These are phyloP conservation scores for Candida insectorum DNA, from an alignment of 805 yeast species.

Conservation along the genomic window DNA sequence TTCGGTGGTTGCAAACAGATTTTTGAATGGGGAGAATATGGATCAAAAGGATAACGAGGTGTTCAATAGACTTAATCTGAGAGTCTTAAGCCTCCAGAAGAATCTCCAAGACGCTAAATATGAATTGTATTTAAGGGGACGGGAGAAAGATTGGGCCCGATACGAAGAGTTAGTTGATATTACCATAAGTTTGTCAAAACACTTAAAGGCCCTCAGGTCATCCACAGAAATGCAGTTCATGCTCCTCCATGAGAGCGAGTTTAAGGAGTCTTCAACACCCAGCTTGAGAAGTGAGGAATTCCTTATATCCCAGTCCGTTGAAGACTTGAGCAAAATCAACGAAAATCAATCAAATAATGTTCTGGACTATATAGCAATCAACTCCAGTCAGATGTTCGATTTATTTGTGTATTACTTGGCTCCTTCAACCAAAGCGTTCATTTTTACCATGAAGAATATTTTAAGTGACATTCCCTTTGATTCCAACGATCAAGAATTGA, in stretches of 20 bases:
- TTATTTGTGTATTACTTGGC: conserved; percentile 66
- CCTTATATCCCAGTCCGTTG: conserved; percentile 24
- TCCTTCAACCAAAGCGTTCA: conserved; percentile 67
- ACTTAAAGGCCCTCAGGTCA: conserved; percentile 63
- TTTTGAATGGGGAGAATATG: conserved; percentile 47
- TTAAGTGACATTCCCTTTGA: conserved; percentile 59
- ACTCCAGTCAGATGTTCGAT: conserved; percentile 52
- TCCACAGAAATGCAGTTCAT: conserved; percentile 68
- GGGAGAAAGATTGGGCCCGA: conserved; percentile 48
- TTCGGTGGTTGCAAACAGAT: conserved; percentile 43
- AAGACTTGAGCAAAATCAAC: conserved; percentile 24
- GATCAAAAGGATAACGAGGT: conserved; percentile 36
- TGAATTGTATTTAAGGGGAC: conserved; percentile 55
- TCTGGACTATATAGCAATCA: conserved; percentile 19
- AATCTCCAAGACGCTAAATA: conserved; percentile 57
- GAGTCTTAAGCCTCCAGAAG: conserved; percentile 35
- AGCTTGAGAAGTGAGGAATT: conserved; percentile 24
- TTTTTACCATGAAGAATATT: conserved; percentile 60
- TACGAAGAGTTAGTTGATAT: conserved; percentile 48
- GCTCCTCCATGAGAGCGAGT: conserved; percentile 34
- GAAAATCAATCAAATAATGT: conserved; percentile 13
- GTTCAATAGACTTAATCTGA: conserved; percentile 36
- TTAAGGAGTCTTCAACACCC: conserved; percentile 10
- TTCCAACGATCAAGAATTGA: conserved; percentile 17
- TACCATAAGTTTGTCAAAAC: conserved; percentile 49